Conservation (phyloP, 148 eudicot genomes). For the Nyssa sinensis region DNA sequence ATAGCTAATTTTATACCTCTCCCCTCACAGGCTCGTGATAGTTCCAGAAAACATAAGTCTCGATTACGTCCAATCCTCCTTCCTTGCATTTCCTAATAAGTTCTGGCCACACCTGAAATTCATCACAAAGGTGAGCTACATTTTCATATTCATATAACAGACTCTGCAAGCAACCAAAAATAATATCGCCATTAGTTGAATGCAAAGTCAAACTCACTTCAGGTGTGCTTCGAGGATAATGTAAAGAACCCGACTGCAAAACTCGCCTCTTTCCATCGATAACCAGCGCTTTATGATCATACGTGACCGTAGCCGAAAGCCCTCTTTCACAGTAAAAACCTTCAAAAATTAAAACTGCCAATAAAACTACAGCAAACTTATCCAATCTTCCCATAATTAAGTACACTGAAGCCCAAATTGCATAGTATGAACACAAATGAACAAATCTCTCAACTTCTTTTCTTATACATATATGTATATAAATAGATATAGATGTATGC, state of each 20-base stretch:
- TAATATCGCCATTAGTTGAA: background rate
- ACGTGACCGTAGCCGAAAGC: conserved; percentile 29
- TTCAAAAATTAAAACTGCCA: conserved; percentile 21
- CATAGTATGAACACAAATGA: conserved; percentile 6
- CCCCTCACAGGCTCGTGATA: conserved; percentile 51
- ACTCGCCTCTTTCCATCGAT: conserved; percentile 55
- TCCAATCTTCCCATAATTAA: conserved; percentile 13
- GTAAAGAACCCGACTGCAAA: conserved; percentile 50
- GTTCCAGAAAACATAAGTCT: conserved; percentile 57
- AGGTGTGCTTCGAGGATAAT: conserved; percentile 50
- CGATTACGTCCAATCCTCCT: conserved; percentile 56
- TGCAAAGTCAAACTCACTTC: conserved; percentile 30
- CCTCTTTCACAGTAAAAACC: conserved; percentile 21
- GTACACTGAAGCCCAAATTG: background rate
- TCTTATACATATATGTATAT: background rate
- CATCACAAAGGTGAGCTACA: conserved; percentile 9
- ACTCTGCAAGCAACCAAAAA: background rate
- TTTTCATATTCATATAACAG: too few species aligned
- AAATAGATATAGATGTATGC: too few species aligned
- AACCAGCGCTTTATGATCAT: conserved; percentile 46
- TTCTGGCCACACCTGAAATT: conserved; percentile 51
- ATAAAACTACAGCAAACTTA: conserved; percentile 11
- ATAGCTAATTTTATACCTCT: conserved; percentile 28
- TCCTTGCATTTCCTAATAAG: conserved; percentile 51
- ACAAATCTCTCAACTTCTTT: too few species aligned